phyloP scores from a whole-genome alignment of 169 alveolate genomes.

The Plasmodium malariae region DNA sequence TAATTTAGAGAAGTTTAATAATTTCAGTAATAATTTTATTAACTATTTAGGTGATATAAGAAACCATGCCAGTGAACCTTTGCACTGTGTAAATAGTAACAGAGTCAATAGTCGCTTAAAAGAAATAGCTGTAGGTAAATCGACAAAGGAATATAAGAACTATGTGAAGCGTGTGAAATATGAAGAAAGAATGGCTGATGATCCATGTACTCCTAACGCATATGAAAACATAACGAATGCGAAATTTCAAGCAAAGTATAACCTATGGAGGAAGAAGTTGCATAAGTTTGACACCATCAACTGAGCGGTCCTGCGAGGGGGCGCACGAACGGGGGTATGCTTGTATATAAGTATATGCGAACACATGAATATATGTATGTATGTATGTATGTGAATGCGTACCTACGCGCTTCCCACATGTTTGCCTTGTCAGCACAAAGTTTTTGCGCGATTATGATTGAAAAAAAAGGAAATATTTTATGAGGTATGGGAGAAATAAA shows the following conservation, averaged over 20 bases:
- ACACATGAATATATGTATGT: conserved; percentile 29
- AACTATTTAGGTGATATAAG: conserved; percentile 71
- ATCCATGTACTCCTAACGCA: conserved; percentile 86
- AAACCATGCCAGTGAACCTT: conserved; percentile 37
- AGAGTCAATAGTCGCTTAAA: conserved; percentile 83
- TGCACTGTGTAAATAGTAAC: conserved; percentile 22
- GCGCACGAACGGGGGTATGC: neutral
- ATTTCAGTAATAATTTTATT: conserved; percentile 69
- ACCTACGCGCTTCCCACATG: neutral
- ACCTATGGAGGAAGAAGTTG: conserved; percentile 83
- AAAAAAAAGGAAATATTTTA: too few species aligned
- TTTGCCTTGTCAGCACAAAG: too few species aligned
- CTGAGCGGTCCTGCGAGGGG: conserved; percentile 1
- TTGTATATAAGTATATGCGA: neutral
- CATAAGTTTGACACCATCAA: conserved; percentile 83
- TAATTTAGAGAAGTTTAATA: conserved; percentile 76
- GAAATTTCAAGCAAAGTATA: conserved; percentile 82
- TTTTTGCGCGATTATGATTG: too few species aligned
- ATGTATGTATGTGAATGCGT: neutral
- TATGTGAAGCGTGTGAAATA: conserved; percentile 82
- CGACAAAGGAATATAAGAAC: conserved; percentile 87
- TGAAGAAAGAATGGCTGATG: conserved; percentile 83
- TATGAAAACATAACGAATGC: conserved; percentile 84
- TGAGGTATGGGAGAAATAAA: too few species aligned
- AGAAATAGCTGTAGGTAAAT: conserved; percentile 86